These are phyloP conservation scores for Huntiella moniliformis DNA, from an alignment of 2,329 filamentous ascomycete genomes.

Conservation along the genomic window DNA sequence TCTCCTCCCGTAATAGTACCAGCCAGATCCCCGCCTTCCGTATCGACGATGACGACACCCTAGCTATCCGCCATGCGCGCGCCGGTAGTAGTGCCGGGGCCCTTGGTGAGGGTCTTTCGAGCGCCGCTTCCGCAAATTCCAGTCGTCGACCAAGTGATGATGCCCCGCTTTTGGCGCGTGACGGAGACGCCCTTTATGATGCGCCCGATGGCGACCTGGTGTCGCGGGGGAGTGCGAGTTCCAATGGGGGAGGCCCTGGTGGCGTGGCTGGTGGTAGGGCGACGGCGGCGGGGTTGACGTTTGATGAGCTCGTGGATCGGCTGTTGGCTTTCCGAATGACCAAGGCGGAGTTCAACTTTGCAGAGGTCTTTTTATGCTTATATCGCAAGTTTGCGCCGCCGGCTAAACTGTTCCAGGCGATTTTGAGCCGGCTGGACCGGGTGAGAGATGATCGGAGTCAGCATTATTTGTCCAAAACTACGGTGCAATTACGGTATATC, in stretches of 20 bases:
- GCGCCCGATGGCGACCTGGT: conserved; percentile 21
- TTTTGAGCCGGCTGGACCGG: conserved; percentile 57
- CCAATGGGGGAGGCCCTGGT: background rate
- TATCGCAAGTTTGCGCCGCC: conserved; percentile 89
- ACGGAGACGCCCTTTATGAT: conserved; percentile 42
- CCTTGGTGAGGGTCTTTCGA: background rate
- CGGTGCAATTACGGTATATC: conserved; percentile 66
- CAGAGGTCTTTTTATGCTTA: conserved; percentile 72
- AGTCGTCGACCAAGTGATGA: conserved; percentile 40
- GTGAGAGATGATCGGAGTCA: conserved; percentile 47
- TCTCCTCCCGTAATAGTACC: too few relatives aligned
- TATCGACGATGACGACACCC: too few relatives aligned
- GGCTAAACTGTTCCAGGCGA: conserved; percentile 54
- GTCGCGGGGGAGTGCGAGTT: conserved; percentile 20
- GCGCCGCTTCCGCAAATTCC: background rate
- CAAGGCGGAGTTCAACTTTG: conserved; percentile 76
- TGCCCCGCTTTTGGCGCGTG: conserved; percentile 46
- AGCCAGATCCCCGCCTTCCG: too few relatives aligned
- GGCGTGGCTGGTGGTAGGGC: background rate
- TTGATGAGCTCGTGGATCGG: conserved; percentile 69
- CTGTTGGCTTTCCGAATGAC: conserved; percentile 66
- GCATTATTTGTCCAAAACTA: conserved; percentile 57
- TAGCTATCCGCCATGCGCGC: background rate
- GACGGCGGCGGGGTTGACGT: conserved; percentile 29
- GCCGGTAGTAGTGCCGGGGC: background rate